Evolutionary conservation across 148 eudicot species (phyloP).

Genomic region (Nyssa sinensis): DNA sequence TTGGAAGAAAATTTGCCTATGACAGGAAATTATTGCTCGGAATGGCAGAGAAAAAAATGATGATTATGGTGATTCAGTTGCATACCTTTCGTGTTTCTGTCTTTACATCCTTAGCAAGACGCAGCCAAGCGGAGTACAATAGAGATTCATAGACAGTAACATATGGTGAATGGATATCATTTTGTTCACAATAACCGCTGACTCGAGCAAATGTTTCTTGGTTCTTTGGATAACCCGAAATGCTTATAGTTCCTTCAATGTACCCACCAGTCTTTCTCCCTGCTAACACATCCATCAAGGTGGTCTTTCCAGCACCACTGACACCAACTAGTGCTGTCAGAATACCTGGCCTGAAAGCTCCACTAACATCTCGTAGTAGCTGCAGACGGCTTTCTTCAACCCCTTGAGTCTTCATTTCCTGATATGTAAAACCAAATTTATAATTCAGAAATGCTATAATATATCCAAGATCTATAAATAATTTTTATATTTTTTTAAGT

Average conservation of each 20-base stretch:
- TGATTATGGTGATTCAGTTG: background rate
- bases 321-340: constrained; percentile 31
- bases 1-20: background rate
- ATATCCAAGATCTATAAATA: background rate
- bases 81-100: constrained; percentile 33
- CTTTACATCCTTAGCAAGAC: constrained; percentile 25
- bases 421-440: background rate
- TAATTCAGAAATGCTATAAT: background rate
- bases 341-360: constrained; percentile 34
- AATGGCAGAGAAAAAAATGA: background rate
- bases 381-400: constrained; percentile 21
- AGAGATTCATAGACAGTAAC: constrained; percentile 36
- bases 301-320: constrained; percentile 42
- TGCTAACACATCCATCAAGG: constrained; percentile 37
- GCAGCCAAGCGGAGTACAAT: constrained; percentile 33
- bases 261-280: constrained; percentile 35
- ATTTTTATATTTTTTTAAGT: too few species aligned
- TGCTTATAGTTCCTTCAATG: constrained; percentile 25
- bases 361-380: constrained; percentile 32
- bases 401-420: constrained; percentile 37
- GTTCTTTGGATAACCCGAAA: constrained; percentile 35
- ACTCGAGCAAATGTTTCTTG: too few species aligned
- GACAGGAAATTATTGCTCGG: background rate
- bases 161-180: too few species aligned
- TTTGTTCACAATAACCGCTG: too few species aligned